Percentiles rank a stretch among this genome's conserved stretches.
Conservation (phyloP, 345 rosid species). For the Physaria fendleri region DNA sequence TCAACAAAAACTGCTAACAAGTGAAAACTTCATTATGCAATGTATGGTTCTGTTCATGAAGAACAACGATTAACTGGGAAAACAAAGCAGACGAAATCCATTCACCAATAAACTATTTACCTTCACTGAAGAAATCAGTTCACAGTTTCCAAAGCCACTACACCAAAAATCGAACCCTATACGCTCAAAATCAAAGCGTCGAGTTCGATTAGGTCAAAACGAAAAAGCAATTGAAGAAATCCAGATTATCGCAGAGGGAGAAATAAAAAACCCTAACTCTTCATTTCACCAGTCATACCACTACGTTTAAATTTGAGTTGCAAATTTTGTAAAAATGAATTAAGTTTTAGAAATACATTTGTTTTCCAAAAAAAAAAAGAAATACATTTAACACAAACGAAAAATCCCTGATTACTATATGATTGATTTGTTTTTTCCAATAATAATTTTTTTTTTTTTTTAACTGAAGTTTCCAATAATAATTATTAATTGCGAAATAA, state of each 20-base stretch:
- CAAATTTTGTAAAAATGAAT: too few relatives aligned
- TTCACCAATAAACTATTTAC: background rate
- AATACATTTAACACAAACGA: too few relatives aligned
- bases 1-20: constrained; percentile 1
- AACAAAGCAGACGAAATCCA: background rate
- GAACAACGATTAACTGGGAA: background rate
- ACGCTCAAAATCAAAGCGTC: background rate
- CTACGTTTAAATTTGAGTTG: too few relatives aligned
- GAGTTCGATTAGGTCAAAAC: constrained; percentile 1
- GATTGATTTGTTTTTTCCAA: too few relatives aligned
- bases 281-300: constrained; percentile 8
- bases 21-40: background rate
- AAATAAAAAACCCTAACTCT: constrained; percentile 20
- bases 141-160: background rate
- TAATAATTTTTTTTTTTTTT: too few relatives aligned
- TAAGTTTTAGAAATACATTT: too few relatives aligned
- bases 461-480: too few relatives aligned
- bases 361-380: too few relatives aligned
- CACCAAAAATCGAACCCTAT: background rate
- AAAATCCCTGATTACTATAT: too few relatives aligned
- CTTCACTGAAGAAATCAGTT: constrained; percentile 9
- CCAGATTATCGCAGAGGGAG: constrained; percentile 1
- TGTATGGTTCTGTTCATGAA: background rate
- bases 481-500: too few relatives aligned
- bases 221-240: background rate